Evolutionary conservation across 2,329 filamentous ascomycete species (phyloP).

Genomic region (Conoideocrella luteorostrata): DNA sequence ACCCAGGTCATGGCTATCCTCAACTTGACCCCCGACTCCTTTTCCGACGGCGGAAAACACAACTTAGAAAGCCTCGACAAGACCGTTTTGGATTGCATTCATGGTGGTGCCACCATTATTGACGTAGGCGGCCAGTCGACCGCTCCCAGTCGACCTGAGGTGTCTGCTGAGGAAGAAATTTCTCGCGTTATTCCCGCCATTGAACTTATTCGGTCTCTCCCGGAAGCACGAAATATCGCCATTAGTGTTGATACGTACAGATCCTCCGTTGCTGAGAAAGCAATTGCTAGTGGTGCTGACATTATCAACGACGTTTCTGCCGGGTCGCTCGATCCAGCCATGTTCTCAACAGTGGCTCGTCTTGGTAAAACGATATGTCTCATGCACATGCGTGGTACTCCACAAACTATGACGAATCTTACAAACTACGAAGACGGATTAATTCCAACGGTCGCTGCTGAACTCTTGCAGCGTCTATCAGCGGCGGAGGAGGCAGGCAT

Average conservation of each 20-base stretch:
- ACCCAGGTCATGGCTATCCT: conserved; percentile 91
- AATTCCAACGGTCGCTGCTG: conserved; percentile 55
- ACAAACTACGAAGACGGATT: conserved; percentile 65
- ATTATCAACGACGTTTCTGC: conserved; percentile 94
- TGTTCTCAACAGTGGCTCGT: conserved; percentile 74
- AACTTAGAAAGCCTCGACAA: conserved; percentile 45
- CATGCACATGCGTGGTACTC: conserved; percentile 92
- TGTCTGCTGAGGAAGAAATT: conserved; percentile 68
- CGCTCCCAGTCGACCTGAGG: conserved; percentile 64
- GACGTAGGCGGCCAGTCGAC: conserved; percentile 94
- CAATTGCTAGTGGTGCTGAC: conserved; percentile 73
- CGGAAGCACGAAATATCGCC: conserved; percentile 55
- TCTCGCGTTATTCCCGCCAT: conserved; percentile 76
- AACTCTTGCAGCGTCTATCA: conserved; percentile 63
- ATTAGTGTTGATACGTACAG: conserved; percentile 94
- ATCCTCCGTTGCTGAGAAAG: conserved; percentile 70
- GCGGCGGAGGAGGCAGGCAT: conserved; percentile 77
- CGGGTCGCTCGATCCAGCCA: conserved; percentile 68
- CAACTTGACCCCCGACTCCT: conserved; percentile 93
- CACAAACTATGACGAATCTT: conserved; percentile 69
- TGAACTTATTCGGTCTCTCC: conserved; percentile 59
- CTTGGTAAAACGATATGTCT: conserved; percentile 73
- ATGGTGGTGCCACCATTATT: conserved; percentile 71
- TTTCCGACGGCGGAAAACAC: conserved; percentile 80
- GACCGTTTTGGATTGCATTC: conserved; percentile 57